Conservation (phyloP, 139 green algal genomes). For the Tetraselmis striata region DNA sequence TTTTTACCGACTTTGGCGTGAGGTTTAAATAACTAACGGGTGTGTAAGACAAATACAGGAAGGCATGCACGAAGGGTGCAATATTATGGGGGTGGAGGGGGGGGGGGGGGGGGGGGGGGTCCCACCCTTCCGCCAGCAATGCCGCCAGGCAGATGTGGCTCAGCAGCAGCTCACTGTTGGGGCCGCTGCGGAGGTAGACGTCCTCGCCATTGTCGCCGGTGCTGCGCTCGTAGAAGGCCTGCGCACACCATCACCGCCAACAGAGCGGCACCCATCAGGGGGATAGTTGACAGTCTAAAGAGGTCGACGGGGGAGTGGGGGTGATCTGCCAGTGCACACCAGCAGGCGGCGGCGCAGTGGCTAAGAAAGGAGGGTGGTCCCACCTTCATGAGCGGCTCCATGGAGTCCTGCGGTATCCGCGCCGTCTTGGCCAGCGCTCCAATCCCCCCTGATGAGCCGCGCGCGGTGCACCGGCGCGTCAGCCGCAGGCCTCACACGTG, state of each 20-base stretch:
- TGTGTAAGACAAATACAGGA: too few relatives aligned
- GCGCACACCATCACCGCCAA: too few relatives aligned
- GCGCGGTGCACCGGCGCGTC: background rate
- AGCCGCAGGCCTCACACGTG: background rate
- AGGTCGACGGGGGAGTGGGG: too few relatives aligned
- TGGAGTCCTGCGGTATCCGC: background rate
- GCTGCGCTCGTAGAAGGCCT: background rate
- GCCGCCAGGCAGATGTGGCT: background rate
- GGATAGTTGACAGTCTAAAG: too few relatives aligned
- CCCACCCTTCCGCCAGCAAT: background rate
- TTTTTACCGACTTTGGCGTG: too few relatives aligned
- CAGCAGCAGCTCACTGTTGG: background rate
- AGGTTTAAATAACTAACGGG: too few relatives aligned
- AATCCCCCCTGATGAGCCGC: background rate
- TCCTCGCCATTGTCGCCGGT: background rate
- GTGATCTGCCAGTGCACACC: too few relatives aligned
- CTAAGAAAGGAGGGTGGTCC: too few relatives aligned
- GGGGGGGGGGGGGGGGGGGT: background rate
- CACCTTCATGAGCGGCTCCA: background rate
- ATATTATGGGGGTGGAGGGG: background rate
- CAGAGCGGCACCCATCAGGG: too few relatives aligned
- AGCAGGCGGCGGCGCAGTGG: too few relatives aligned
- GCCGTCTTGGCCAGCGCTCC: background rate
- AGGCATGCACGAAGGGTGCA: too few relatives aligned
- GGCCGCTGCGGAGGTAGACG: background rate